A percentile compares a stretch with the other conserved stretches of the same genome.
Conservation (phyloP, 176 grass and related monocot genomes). For the Neostapfia colusana region DNA sequence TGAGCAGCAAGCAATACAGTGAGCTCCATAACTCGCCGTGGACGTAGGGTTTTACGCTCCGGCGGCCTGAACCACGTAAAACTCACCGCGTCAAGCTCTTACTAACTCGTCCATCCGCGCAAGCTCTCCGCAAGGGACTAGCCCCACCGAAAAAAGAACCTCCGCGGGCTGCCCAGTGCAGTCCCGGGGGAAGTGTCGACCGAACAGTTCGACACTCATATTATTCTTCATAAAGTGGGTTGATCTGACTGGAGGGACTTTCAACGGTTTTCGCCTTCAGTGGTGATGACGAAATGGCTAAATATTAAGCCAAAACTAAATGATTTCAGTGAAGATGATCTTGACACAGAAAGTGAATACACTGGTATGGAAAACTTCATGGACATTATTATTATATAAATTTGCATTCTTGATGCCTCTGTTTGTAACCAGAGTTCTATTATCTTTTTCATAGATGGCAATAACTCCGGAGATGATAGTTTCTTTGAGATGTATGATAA, state of each 20-base stretch:
- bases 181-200: too few species aligned
- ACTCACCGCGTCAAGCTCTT: too few species aligned
- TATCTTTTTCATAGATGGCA: slow-evolving; percentile 46
- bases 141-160: too few species aligned
- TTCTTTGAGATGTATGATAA: slow-evolving; percentile 39
- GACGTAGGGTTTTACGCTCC: too few species aligned
- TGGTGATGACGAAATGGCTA: slow-evolving; percentile 69
- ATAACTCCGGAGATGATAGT: slow-evolving; percentile 22
- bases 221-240: slow-evolving; percentile 6
- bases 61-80: too few species aligned
- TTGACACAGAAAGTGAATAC: slow-evolving; percentile 56
- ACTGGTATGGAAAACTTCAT: slow-evolving; percentile 36
- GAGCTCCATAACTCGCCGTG: too few species aligned
- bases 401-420: slow-evolving; percentile 6
- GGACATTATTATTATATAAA: slow-evolving; percentile 1
- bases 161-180: too few species aligned
- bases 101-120: too few species aligned
- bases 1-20: too few species aligned
- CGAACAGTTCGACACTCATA: too few species aligned
- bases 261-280: slow-evolving; percentile 59
- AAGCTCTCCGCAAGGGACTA: too few species aligned
- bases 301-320: slow-evolving; percentile 72
- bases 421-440: slow-evolving; percentile 5
- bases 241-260: slow-evolving; percentile 1
- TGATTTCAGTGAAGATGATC: slow-evolving; percentile 79